Evolutionary conservation across 345 rosid genomes (phyloP).

Genomic region (Eucalyptus sideroxylon): DNA sequence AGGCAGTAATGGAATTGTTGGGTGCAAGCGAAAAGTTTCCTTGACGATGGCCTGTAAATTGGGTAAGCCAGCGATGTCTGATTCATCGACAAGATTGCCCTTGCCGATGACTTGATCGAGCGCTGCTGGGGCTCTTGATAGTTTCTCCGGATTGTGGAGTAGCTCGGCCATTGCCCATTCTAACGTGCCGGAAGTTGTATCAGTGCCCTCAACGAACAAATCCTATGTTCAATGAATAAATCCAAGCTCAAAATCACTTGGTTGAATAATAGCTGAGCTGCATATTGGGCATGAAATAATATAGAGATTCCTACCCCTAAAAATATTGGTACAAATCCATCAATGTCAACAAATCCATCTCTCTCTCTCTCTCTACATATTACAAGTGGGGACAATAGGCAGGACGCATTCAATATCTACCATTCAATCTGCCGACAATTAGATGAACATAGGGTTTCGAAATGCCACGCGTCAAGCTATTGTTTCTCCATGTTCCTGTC

Average conservation of each 20-base stretch:
- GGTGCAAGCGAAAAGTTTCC: conserved; percentile 33
- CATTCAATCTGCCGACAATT: no score
- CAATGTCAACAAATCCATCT: not conserved
- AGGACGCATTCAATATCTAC: no score
- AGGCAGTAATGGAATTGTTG: conserved; percentile 18
- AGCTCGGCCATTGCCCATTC: conserved; percentile 20
- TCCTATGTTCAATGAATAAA: conserved; percentile 2
- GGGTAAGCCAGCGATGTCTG: not conserved
- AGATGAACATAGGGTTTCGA: no score
- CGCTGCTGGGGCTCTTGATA: not conserved
- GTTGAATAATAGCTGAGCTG: not conserved
- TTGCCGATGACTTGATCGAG: conserved; percentile 7
- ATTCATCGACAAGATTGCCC: conserved; percentile 9
- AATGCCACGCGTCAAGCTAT: no score
- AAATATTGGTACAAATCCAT: not conserved
- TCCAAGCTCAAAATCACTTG: not conserved
- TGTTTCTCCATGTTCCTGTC: no score
- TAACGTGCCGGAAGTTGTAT: conserved; percentile 12
- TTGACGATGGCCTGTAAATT: conserved; percentile 9
- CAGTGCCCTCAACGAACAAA: conserved; percentile 24
- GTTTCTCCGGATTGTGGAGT: not conserved
- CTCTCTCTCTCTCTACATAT: not conserved
- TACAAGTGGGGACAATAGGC: no score
- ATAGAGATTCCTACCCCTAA: no score
- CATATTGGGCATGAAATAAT: not conserved